Conservation (phyloP, 305 asterid genomes). For the Fraxinus floribunda region DNA sequence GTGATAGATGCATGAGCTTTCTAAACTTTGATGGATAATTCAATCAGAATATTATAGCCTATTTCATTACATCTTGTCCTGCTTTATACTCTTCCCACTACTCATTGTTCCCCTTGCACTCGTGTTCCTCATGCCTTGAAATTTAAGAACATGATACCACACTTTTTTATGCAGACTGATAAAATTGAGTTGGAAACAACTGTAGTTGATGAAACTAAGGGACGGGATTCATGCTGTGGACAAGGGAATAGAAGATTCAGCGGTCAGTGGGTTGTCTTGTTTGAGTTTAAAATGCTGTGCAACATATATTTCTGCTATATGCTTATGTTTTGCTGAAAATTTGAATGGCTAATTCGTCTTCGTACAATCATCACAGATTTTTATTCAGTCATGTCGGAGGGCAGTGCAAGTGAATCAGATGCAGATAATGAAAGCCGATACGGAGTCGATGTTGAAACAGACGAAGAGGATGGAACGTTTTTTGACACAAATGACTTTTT, state of each 20-base stretch:
- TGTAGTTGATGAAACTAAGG: slow-evolving; percentile 97
- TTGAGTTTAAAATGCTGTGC: slow-evolving; percentile 8
- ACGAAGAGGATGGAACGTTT: slow-evolving; percentile 79
- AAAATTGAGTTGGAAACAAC: slow-evolving; percentile 97
- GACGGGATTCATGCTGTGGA: slow-evolving; percentile 86
- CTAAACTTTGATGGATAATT: slow-evolving; percentile 19
- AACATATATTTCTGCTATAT: slow-evolving; percentile 5
- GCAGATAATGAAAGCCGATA: slow-evolving; percentile 81
- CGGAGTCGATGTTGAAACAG: slow-evolving; percentile 82
- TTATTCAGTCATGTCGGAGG: slow-evolving; percentile 95
- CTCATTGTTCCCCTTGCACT: slow-evolving; percentile 15
- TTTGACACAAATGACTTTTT: slow-evolving; percentile 89
- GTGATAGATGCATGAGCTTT: slow-evolving; percentile 8
- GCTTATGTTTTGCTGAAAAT: slow-evolving; percentile 9
- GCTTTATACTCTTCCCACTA: slow-evolving; percentile 10
- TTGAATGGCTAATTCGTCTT: slow-evolving; percentile 1
- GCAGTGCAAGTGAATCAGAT: slow-evolving; percentile 89
- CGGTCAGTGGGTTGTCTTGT: slow-evolving; percentile 52
- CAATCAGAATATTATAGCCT: slow-evolving; percentile 12
- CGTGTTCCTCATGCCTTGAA: neutral
- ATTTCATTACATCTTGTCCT: slow-evolving; percentile 8
- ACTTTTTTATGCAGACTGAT: slow-evolving; percentile 63
- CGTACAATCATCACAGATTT: slow-evolving; percentile 56
- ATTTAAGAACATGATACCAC: slow-evolving; percentile 23
- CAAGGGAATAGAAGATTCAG: slow-evolving; percentile 93